Base-by-base conservation (phyloP, 2,329 filamentous ascomycete genomes). In the Pseudonectria foliicola region DNA sequence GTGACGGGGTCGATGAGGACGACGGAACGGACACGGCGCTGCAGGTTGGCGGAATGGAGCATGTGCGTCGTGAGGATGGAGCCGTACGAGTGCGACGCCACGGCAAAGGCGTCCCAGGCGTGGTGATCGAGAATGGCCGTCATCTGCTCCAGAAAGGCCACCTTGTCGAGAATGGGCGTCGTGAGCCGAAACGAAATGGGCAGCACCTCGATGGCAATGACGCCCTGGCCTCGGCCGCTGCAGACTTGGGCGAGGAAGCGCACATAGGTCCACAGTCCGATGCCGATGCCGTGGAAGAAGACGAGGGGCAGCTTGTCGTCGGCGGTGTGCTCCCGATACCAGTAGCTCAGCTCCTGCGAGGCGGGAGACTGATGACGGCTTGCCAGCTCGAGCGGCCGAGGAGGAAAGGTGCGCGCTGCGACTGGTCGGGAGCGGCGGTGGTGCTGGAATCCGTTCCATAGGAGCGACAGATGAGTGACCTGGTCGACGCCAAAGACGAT, bases 201-300 rank as follows among this genome's bases (percentile, higher is more conserved):
- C 36, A 84, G 66, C n/a, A 81, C 62, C 55, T 85, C 81, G 12
- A 84, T 44, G 4, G 74, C 77, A 29, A 85, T 70, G 37, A 84
- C 67, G 34, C 68, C 62, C 1, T 48, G 37, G 2, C 43, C 44
- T 49, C n/a, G 52, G 47, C 4, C 49, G 40, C 42, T 68, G 64
- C 26, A 84, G 56, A 4, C 35, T 32, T 71, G 67, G 24, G 58
- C 53, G 2, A 85, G 59, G 48, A 81, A 81, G 12, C 60, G 54
- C 10, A 69, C 61, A 46, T 85, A 82, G 1, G 78, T 71, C 51
- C 73, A 73, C 3, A 85, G 66, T 0, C 82, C 81, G 38, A 85
- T 67, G 27, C 81, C 80, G 31, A 85, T 82, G 12, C 82, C 82
- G 46, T 85, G 82, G 31, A 85, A 66, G 57, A 84, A 85, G 4